Evolutionary conservation across 2,329 filamentous ascomycete species (phyloP).

Genomic region (Epicoccum sorghinum): DNA sequence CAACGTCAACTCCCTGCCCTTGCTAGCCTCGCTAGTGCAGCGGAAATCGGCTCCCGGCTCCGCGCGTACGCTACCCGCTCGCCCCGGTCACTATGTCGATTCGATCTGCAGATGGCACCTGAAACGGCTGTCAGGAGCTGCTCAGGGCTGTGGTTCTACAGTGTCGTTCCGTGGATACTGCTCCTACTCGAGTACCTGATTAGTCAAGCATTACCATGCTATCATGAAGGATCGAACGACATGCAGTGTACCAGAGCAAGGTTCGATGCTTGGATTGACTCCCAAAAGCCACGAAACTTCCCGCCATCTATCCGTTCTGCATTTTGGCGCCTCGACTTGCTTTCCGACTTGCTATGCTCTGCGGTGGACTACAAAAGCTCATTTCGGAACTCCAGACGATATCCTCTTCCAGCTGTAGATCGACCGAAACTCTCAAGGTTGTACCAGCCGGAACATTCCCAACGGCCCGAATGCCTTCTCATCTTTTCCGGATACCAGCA

Average conservation of each 20-base stretch:
- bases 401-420: no score
- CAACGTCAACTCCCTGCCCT: constrained; percentile 8
- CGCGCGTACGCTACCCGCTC: constrained; percentile 8
- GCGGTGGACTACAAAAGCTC: no score
- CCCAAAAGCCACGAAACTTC: no score
- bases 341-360: no score
- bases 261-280: no score
- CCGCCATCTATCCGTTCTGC: no score
- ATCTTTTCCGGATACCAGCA: not conserved
- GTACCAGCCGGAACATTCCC: not conserved
- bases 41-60: constrained; percentile 5
- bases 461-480: constrained; percentile 8
- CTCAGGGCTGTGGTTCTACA: not conserved
- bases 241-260: no score
- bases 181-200: no score
- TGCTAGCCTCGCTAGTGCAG: constrained; percentile 10
- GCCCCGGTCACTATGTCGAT: constrained; percentile 10
- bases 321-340: no score
- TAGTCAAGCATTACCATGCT: no score
- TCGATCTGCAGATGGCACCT: not conserved
- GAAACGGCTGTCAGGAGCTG: not conserved
- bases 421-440: not conserved
- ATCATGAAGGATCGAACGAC: no score
- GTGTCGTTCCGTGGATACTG: no score
- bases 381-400: not conserved